Evolutionary conservation across 306 rosid genomes (phyloP).

Genomic region (Lablab purpureus): DNA sequence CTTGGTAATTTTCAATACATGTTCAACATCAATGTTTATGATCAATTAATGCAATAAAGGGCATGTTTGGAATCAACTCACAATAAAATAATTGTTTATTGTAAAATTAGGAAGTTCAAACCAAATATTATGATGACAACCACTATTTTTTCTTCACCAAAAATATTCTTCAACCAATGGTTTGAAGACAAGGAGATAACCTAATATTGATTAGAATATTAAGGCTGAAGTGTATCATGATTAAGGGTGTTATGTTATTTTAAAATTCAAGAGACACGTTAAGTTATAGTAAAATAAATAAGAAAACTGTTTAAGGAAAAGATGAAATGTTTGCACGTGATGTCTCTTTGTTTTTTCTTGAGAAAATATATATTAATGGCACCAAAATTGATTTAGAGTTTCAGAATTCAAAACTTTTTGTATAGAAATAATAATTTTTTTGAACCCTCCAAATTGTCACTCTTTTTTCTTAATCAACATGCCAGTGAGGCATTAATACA

Average conservation of each 20-base stretch:
- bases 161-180: too few species aligned
- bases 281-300: background rate
- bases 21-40: conserved; percentile 15
- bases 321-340: background rate
- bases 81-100: background rate
- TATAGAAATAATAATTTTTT: background rate
- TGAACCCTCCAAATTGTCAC: background rate
- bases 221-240: background rate
- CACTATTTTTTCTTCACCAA: too few species aligned
- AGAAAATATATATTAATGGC: background rate
- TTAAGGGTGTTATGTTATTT: background rate
- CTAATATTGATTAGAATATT: background rate
- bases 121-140: background rate
- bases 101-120: background rate
- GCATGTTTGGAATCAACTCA: background rate
- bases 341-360: background rate
- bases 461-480: background rate
- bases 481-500: conserved; percentile 11
- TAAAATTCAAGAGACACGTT: background rate
- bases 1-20: background rate
- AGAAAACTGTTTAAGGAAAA: background rate
- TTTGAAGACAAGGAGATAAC: background rate
- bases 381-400: background rate
- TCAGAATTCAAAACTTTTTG: background rate
- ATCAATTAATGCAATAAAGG: conserved; percentile 17